phyloP scores from a whole-genome alignment of 176 grass and related monocot genomes.

The Oryza australiensis region DNA sequence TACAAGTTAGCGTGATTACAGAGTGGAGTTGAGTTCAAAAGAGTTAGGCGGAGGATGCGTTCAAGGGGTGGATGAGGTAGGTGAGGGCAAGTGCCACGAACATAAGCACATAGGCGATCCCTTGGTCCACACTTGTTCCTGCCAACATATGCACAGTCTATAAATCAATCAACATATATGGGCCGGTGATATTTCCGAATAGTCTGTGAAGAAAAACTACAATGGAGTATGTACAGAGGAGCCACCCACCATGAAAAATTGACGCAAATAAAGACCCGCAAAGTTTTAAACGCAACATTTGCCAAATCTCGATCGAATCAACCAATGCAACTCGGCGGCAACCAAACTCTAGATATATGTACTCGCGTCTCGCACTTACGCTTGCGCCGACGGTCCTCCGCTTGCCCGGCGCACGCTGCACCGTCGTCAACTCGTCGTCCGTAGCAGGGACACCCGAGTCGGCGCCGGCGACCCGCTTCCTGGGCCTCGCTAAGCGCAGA shows the following conservation, averaged over 20 bases:
- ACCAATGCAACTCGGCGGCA: too few species aligned
- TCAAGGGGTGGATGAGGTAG: slow-evolving; percentile 57
- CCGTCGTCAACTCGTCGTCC: too few species aligned
- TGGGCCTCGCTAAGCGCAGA: too few species aligned
- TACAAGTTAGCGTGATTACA: neutral
- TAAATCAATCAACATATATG: neutral
- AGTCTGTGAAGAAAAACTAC: neutral
- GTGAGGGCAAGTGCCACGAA: slow-evolving; percentile 53
- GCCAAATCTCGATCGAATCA: too few species aligned
- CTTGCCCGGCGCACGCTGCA: too few species aligned
- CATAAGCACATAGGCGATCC: slow-evolving; percentile 55
- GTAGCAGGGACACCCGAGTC: too few species aligned
- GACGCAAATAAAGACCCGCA: neutral
- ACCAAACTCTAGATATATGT: too few species aligned
- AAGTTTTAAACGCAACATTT: too few species aligned
- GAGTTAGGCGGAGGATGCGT: slow-evolving; percentile 38
- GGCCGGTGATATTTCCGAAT: neutral
- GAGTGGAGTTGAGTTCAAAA: slow-evolving; percentile 25
- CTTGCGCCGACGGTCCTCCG: too few species aligned
- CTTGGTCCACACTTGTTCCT: slow-evolving; percentile 59
- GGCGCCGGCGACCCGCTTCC: too few species aligned
- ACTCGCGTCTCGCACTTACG: too few species aligned
- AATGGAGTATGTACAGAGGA: neutral
- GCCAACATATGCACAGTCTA: neutral
- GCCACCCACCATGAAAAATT: neutral